Percentiles rank a stretch among this genome's conserved stretches.
phyloP scores from a whole-genome alignment of 805 yeast species.

The Wickerhamiella bombiphila region DNA sequence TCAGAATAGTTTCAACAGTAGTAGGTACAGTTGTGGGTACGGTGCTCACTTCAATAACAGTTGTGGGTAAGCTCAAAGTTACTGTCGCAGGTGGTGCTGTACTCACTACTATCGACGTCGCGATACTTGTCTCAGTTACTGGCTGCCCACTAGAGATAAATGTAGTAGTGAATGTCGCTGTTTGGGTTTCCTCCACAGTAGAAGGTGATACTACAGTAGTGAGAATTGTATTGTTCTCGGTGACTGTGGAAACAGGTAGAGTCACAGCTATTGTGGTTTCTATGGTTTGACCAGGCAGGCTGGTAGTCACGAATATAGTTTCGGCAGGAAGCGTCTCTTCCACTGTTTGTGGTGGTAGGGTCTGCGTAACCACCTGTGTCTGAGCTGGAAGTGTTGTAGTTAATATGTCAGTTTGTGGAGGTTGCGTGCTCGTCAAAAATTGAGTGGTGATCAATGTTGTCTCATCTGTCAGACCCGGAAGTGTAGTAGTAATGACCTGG shows the following conservation, averaged over 20 bases:
- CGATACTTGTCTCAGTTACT: no score
- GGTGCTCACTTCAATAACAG: no score
- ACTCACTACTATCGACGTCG: no score
- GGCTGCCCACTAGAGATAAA: no score
- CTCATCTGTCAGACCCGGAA: slow-evolving; percentile 2
- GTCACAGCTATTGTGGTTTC: not conserved
- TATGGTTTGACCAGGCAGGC: not conserved
- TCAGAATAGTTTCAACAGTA: no score
- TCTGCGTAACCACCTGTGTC: not conserved
- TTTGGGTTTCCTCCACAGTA: not conserved
- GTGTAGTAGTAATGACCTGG: slow-evolving; percentile 1
- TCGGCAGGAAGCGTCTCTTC: not conserved
- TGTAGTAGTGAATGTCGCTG: not conserved
- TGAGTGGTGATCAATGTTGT: not conserved
- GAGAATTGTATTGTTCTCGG: not conserved
- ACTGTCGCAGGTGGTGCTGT: not conserved
- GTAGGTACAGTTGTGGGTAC: no score
- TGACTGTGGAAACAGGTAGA: slow-evolving; percentile 1
- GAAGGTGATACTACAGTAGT: not conserved
- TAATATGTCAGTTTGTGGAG: not conserved
- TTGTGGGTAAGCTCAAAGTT: no score
- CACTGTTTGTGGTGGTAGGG: not conserved
- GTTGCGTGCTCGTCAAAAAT: not conserved
- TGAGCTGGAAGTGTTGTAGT: not conserved
- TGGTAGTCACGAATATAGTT: not conserved